phyloP scores from a whole-genome alignment of 192 early-diverging fungal species.

The Gamsiella multidivaricata region DNA sequence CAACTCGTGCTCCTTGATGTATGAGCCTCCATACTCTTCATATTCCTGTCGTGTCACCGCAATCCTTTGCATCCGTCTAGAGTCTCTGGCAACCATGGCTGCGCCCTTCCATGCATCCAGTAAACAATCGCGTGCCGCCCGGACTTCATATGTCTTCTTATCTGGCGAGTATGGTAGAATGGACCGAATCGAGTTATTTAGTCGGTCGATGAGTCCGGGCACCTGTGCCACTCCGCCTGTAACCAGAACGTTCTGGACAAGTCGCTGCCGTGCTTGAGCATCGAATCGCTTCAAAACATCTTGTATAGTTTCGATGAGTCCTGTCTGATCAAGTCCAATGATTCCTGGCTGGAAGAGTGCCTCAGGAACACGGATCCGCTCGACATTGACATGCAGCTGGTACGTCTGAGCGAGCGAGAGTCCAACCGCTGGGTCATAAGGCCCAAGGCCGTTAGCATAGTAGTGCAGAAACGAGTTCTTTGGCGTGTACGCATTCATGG shows the following conservation, averaged over 20 bases:
- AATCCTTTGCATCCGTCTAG: slow-evolving; percentile 49
- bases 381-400: slow-evolving; percentile 92
- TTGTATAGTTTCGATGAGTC: slow-evolving; percentile 81
- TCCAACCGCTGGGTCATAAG: slow-evolving; percentile 70
- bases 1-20: slow-evolving; percentile 85
- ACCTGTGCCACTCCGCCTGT: slow-evolving; percentile 82
- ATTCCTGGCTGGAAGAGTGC: slow-evolving; percentile 90
- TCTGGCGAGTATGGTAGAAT: slow-evolving; percentile 70
- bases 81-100: slow-evolving; percentile 69
- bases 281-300: slow-evolving; percentile 71
- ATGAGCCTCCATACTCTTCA: slow-evolving; percentile 85
- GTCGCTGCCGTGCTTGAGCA: slow-evolving; percentile 46
- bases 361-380: slow-evolving; percentile 90
- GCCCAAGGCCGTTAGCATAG: slow-evolving; percentile 70
- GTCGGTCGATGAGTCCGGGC: slow-evolving; percentile 72
- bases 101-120: slow-evolving; percentile 91
- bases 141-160: slow-evolving; percentile 60
- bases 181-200: slow-evolving; percentile 69
- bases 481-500: slow-evolving; percentile 71
- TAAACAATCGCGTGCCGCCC: slow-evolving; percentile 74
- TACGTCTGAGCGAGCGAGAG: slow-evolving; percentile 67
- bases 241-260: slow-evolving; percentile 77
- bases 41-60: slow-evolving; percentile 80
- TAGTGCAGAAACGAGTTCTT: slow-evolving; percentile 80
- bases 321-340: slow-evolving; percentile 89